These are phyloP conservation scores for Nakazawaea molendinolei DNA, from an alignment of 805 yeast genomes.

Conservation along the genomic window DNA sequence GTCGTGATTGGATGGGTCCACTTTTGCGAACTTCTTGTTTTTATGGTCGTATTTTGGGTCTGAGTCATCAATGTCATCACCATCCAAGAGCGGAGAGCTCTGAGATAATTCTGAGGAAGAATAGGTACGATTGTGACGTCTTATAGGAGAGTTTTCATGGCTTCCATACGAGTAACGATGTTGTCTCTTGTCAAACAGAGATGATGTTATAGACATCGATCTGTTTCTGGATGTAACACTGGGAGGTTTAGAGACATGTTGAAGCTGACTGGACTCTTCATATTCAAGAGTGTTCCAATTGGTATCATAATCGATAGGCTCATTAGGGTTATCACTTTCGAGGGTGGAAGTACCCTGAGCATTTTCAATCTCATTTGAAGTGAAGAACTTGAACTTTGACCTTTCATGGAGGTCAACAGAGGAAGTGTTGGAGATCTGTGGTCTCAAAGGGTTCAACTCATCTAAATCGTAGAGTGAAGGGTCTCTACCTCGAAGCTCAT, in stretches of 20 bases:
- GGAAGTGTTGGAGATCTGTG: slow-evolving; percentile 29
- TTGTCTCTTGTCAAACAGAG: slow-evolving; percentile 9
- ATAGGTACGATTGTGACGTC: slow-evolving; percentile 8
- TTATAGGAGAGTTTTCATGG: slow-evolving; percentile 11
- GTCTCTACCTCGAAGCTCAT: slow-evolving; percentile 8
- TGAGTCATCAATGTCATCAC: slow-evolving; percentile 18
- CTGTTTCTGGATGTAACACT: slow-evolving; percentile 4
- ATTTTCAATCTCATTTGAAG: slow-evolving; percentile 71
- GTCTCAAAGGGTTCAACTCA: slow-evolving; percentile 23
- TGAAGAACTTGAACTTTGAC: slow-evolving; percentile 69
- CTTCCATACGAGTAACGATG: slow-evolving; percentile 9
- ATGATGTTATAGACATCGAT: slow-evolving; percentile 10
- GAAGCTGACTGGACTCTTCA: slow-evolving; percentile 16
- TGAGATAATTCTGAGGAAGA: slow-evolving; percentile 16
- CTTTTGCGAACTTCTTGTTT: slow-evolving; percentile 13
- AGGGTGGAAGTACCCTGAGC: slow-evolving; percentile 86
- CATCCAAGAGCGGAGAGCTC: slow-evolving; percentile 13
- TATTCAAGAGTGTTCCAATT: slow-evolving; percentile 66
- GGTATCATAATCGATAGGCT: slow-evolving; percentile 64
- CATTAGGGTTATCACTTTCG: slow-evolving; percentile 29
- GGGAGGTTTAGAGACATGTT: not conserved
- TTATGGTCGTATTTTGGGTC: not conserved
- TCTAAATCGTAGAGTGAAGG: slow-evolving; percentile 11
- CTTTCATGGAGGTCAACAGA: slow-evolving; percentile 29
- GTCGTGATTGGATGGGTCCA: slow-evolving; percentile 30